Evolutionary conservation across 345 rosid genomes (phyloP).

Genomic region (Aethionema arabicum): DNA sequence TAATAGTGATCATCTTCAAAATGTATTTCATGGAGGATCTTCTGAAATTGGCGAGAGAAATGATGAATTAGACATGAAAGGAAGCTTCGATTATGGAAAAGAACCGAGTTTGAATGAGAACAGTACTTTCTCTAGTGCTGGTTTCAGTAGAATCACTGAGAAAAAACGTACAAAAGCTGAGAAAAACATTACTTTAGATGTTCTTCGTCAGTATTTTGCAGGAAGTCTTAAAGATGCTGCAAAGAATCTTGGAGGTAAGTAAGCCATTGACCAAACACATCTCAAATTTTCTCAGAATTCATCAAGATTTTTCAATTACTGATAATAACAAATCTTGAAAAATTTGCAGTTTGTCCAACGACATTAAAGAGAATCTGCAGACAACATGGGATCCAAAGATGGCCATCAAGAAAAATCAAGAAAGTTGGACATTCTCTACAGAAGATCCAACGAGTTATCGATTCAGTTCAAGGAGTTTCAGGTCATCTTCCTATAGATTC

Average conservation of each 20-base stretch:
- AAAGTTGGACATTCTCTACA: constrained; percentile 87
- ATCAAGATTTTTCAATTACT: constrained; percentile 1
- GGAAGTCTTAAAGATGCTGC: constrained; percentile 98
- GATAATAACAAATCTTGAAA: constrained; percentile 14
- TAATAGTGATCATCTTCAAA: constrained; percentile 34
- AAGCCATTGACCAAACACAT: constrained; percentile 2
- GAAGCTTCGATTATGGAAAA: constrained; percentile 42
- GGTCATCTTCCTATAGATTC: constrained; percentile 64
- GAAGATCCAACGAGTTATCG: constrained; percentile 75
- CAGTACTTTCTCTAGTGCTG: constrained; percentile 42
- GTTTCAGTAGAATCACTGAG: constrained; percentile 42
- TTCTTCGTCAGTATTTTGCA: constrained; percentile 66
- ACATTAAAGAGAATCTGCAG: constrained; percentile 93
- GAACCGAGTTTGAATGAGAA: constrained; percentile 48
- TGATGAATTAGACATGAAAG: constrained; percentile 18
- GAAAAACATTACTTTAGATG: constrained; percentile 69
- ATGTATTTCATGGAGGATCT: constrained; percentile 32
- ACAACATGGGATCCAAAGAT: constrained; percentile 77
- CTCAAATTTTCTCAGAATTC: background rate
- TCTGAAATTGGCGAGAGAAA: constrained; percentile 30
- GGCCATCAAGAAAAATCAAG: constrained; percentile 98
- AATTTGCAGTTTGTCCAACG: constrained; percentile 85
- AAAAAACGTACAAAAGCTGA: constrained; percentile 65
- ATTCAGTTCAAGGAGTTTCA: constrained; percentile 74
- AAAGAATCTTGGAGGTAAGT: constrained; percentile 83